These are phyloP conservation scores for Bremia lactucae DNA, from an alignment of 352 stramenopile genomes.

Conservation along the genomic window DNA sequence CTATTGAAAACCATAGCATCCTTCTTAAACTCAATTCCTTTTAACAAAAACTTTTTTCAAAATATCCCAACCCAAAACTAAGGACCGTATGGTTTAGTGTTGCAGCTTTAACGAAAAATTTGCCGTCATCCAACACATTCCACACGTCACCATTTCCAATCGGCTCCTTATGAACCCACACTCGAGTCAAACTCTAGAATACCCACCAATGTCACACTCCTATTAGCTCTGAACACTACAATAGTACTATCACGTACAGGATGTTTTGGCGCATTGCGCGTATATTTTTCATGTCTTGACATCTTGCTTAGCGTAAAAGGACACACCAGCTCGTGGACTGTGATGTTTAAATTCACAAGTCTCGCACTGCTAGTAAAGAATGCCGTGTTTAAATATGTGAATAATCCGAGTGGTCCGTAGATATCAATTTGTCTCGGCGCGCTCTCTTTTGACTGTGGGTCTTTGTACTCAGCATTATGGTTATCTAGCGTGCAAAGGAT, in stretches of 20 bases:
- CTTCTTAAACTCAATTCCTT: too few species aligned
- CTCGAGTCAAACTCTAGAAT: slow-evolving; percentile 32
- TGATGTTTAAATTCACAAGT: slow-evolving; percentile 62
- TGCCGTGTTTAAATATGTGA: slow-evolving; percentile 64
- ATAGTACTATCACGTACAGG: slow-evolving; percentile 23
- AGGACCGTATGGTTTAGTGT: slow-evolving; percentile 70
- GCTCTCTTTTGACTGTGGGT: slow-evolving; percentile 40
- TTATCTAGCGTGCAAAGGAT: slow-evolving; percentile 81
- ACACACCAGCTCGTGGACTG: slow-evolving; percentile 64
- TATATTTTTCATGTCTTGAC: slow-evolving; percentile 50
- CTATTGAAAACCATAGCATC: slow-evolving; percentile 24
- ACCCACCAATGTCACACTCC: background rate
- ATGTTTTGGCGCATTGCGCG: slow-evolving; percentile 44
- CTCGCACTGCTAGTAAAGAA: slow-evolving; percentile 53
- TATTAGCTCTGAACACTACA: background rate
- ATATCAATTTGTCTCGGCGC: slow-evolving; percentile 46
- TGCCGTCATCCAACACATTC: slow-evolving; percentile 62
- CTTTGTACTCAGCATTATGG: slow-evolving; percentile 50
- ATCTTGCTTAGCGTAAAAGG: slow-evolving; percentile 33
- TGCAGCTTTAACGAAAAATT: slow-evolving; percentile 47
- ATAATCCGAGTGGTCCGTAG: slow-evolving; percentile 70
- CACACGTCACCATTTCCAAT: slow-evolving; percentile 53
- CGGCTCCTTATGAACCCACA: slow-evolving; percentile 44
- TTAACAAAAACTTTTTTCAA: background rate
- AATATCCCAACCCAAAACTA: slow-evolving; percentile 52